Evolutionary conservation across 257 asterid species (phyloP).

Genomic region (Solanum phureja): DNA sequence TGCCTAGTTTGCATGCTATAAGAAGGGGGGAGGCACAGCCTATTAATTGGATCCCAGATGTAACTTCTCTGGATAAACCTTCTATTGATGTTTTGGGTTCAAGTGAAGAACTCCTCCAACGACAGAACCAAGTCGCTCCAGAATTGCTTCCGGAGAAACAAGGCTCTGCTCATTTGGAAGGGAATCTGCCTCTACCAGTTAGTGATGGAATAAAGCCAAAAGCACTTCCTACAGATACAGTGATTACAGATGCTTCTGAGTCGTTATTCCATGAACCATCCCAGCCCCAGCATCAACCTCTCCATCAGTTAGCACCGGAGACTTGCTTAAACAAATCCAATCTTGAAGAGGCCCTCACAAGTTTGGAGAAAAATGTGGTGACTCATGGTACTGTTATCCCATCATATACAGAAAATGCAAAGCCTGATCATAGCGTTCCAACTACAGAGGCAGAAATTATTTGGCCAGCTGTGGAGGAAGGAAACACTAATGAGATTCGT

Average conservation of each 20-base stretch:
- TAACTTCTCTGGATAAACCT: conserved; percentile 10
- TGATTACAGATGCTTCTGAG: conserved; percentile 1
- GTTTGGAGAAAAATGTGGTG: not conserved
- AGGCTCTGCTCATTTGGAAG: conserved; percentile 17
- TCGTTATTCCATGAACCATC: conserved; percentile 2
- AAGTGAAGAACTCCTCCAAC: conserved; percentile 16
- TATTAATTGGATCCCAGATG: conserved; percentile 8
- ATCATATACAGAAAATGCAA: conserved; percentile 14
- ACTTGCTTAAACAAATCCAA: conserved; percentile 7
- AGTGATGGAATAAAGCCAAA: not conserved
- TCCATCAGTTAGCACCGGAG: conserved; percentile 12
- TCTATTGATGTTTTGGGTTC: conserved; percentile 9
- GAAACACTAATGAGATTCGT: conserved; percentile 22
- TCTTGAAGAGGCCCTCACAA: conserved; percentile 5
- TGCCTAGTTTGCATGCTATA: not conserved
- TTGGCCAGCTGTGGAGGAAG: conserved; percentile 37
- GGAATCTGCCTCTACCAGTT: not conserved
- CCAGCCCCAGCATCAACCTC: not conserved
- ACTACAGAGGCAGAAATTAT: conserved; percentile 19
- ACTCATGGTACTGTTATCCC: not conserved
- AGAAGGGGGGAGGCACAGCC: conserved; percentile 2
- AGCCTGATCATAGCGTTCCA: conserved; percentile 13
- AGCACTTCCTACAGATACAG: not conserved
- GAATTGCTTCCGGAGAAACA: conserved; percentile 13
- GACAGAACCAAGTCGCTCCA: conserved; percentile 14